Percentiles rank a stretch among this genome's conserved stretches.
Evolutionary conservation across 1,284 basidiomycete genomes (phyloP).

Genomic region (Cryptococcus amylolentus): DNA sequence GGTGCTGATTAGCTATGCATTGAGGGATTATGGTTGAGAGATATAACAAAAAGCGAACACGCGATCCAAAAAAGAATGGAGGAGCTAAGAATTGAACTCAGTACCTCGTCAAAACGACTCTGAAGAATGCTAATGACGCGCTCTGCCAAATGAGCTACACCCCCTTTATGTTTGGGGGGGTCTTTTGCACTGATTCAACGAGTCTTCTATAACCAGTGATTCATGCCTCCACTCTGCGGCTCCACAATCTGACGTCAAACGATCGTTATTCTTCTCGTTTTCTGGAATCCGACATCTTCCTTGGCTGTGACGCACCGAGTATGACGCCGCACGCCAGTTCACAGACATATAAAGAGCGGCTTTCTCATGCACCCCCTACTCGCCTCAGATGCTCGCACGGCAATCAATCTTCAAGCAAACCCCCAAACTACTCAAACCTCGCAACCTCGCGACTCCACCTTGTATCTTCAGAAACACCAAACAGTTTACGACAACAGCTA

Average conservation of each 20-base stretch:
- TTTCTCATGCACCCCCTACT: neutral
- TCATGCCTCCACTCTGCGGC: neutral
- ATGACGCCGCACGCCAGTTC: neutral
- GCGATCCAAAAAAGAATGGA: neutral
- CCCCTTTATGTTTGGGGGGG: neutral
- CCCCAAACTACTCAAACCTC: neutral
- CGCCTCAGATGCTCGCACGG: constrained; percentile 3
- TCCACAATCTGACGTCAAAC: neutral
- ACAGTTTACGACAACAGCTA: constrained; percentile 13
- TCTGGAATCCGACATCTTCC: too few relatives aligned
- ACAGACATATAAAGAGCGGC: neutral
- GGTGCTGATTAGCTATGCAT: too few relatives aligned
- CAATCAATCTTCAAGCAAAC: constrained; percentile 2
- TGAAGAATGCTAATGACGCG: constrained; percentile 5
- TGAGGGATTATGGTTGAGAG: too few relatives aligned
- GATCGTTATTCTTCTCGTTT: too few relatives aligned
- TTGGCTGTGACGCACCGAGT: too few relatives aligned
- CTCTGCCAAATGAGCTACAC: constrained; percentile 9
- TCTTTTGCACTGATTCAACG: neutral
- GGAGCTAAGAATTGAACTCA: constrained; percentile 7
- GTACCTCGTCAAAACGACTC: constrained; percentile 2
- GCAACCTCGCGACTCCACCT: neutral
- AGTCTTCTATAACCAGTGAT: neutral
- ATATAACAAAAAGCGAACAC: too few relatives aligned
- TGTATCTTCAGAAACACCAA: neutral